phyloP scores from a whole-genome alignment of 1,284 basidiomycete species.

The Puccinia horiana region DNA sequence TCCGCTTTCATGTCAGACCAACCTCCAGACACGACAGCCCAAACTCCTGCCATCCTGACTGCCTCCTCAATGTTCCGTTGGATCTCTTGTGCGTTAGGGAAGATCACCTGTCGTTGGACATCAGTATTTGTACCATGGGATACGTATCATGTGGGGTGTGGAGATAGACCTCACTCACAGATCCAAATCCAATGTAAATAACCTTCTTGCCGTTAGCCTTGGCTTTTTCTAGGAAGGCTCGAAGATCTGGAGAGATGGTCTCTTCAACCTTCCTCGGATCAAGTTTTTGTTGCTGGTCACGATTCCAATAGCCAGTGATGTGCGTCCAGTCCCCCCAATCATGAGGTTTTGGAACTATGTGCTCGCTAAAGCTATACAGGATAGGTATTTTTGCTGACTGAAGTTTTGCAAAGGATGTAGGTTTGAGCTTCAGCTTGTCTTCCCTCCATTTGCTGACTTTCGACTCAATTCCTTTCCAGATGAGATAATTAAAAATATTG shows the following conservation, averaged over 20 bases:
- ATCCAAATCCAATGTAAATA: constrained; percentile 57
- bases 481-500: constrained; percentile 54
- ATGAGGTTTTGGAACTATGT: constrained; percentile 54
- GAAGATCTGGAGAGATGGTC: constrained; percentile 53
- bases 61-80: constrained; percentile 50
- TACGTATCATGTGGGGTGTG: too few relatives aligned
- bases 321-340: constrained; percentile 55
- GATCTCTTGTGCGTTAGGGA: constrained; percentile 53
- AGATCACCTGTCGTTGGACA: constrained; percentile 42
- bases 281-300: constrained; percentile 51
- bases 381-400: constrained; percentile 53
- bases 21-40: constrained; percentile 53
- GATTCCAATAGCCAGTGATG: constrained; percentile 56
- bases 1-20: constrained; percentile 1
- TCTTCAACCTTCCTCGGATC: constrained; percentile 48
- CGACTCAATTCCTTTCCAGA: constrained; percentile 55
- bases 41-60: constrained; percentile 53
- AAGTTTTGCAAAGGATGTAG: constrained; percentile 53
- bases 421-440: constrained; percentile 53
- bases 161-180: constrained; percentile 48
- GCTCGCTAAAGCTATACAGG: constrained; percentile 56
- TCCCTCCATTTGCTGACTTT: constrained; percentile 57
- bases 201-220: constrained; percentile 55
- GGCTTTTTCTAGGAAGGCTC: constrained; percentile 52
- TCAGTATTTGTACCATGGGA: not conserved